Percentiles rank a stretch among this genome's conserved stretches.
phyloP scores from a whole-genome alignment of 1,284 basidiomycete species.

The Mixia osmundae region DNA sequence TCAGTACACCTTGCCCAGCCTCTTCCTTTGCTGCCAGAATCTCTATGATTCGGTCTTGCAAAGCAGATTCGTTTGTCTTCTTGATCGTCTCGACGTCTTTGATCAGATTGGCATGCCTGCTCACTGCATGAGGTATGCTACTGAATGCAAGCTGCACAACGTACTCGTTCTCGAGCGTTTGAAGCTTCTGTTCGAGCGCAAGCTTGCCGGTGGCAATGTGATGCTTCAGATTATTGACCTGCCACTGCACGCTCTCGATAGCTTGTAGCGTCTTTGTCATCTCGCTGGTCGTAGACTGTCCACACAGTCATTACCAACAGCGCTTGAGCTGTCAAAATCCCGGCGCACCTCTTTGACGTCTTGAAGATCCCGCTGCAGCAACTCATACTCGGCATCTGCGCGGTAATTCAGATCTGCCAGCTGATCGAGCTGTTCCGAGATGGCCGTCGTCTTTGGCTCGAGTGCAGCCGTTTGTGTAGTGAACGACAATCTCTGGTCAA shows the following conservation, averaged over 20 bases:
- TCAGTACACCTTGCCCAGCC: too few species aligned
- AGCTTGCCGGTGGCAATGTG: constrained; percentile 9
- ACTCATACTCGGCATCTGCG: not conserved
- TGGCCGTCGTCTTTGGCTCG: constrained; percentile 3
- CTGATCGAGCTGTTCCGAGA: constrained; percentile 3
- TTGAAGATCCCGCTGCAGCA: not conserved
- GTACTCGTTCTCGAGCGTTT: constrained; percentile 7
- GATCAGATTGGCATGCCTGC: constrained; percentile 1
- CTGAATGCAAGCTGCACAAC: not conserved
- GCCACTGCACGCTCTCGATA: constrained; percentile 8
- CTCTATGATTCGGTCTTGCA: too few species aligned
- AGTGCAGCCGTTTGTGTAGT: not conserved
- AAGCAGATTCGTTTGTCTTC: too few species aligned
- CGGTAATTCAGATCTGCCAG: too few species aligned
- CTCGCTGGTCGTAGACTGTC: too few species aligned
- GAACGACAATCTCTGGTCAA: too few species aligned
- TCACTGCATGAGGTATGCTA: not conserved
- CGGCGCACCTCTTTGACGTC: constrained; percentile 1
- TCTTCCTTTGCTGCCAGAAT: too few species aligned
- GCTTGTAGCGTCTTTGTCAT: too few species aligned
- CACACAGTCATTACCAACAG: too few species aligned
- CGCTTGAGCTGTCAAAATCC: too few species aligned
- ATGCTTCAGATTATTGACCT: constrained; percentile 7
- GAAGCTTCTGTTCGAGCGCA: constrained; percentile 8
- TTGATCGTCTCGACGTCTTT: constrained; percentile 9